Base-by-base conservation (phyloP, 1,284 basidiomycete genomes). In the Anthracocystis walkeri region DNA sequence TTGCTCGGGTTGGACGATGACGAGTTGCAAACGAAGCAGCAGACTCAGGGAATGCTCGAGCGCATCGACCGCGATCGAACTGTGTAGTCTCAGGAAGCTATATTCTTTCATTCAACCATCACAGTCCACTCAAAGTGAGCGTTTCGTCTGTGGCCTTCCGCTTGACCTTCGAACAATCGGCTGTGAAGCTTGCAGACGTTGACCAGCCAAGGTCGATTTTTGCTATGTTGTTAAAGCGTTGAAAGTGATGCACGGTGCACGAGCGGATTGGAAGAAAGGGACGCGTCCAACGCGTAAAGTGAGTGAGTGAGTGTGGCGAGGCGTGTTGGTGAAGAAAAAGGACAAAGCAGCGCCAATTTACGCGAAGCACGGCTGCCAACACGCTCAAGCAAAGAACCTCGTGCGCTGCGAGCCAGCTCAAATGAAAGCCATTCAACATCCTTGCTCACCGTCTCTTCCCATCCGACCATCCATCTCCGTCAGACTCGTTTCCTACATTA, bases 1-100 rank as follows among this genome's bases (percentile, higher is more conserved):
- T 48, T 75, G 27, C 66, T 75, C 11, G 72, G 72, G 2, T 65
- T 69, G 8, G 72, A 75, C 25, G 58, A 65, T 5, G 66, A 69
- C 27, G 58, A 75, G 21, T 31, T 75, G 49, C 53, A 46, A 7
- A 66, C 72, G 0, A 75, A 75, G 59, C 58, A 65, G 20, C 58
- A 69, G 45, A 75, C 62, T 7, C 65, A 65, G 46, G 72, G 63
- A 1, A 57, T 61, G 20, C 49, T 75, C 18, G 72, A 69, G 27
- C 61, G 56, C 12, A 69, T 75, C 27, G 72, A 75, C 31, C 53
- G 72, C 11, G 61, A 75, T 33, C 55, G 72, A 12, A 55, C 71
- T 10, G 71, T 74, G 7, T 74, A 64, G 33, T 16, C 2, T 16
- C 10, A 4, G 1, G 4, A 38, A 38, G 10, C 31, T 38, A 8